A percentile compares a stretch with the other conserved stretches of the same genome.
These are phyloP conservation scores for Carex cristatella DNA, from an alignment of 176 grass and related monocot species.

Conservation along the genomic window DNA sequence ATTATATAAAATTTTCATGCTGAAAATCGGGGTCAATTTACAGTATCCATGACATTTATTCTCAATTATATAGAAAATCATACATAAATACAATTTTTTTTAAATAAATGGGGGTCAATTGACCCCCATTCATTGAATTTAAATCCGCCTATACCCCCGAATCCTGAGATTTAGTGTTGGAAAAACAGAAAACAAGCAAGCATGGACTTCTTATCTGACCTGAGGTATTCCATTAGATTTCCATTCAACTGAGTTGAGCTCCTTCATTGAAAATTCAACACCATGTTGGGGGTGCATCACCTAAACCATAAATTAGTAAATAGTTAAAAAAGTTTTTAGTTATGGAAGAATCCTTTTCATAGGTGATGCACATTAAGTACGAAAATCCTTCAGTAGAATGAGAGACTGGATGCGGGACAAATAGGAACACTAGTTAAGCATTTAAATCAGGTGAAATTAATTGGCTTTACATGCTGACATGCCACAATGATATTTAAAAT, in stretches of 20 bases:
- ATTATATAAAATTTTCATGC: no score
- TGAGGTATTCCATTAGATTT: slow-evolving; percentile 64
- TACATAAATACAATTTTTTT: no score
- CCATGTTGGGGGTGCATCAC: slow-evolving; percentile 49
- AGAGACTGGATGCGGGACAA: not conserved
- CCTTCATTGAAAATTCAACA: slow-evolving; percentile 54
- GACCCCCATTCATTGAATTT: no score
- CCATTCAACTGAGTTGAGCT: slow-evolving; percentile 57
- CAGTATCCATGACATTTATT: no score
- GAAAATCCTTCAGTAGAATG: not conserved
- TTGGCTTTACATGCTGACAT: not conserved
- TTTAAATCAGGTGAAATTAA: not conserved
- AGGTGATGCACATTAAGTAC: not conserved
- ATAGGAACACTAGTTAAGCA: not conserved
- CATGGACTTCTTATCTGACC: slow-evolving; percentile 32
- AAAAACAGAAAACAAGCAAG: not conserved
- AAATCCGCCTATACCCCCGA: no score
- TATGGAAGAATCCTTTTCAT: not conserved
- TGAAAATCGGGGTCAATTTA: no score
- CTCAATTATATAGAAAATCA: no score
- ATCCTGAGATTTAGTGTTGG: not conserved
- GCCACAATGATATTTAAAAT: not conserved
- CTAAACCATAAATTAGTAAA: slow-evolving; percentile 18
- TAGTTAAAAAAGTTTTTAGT: not conserved
- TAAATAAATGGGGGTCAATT: no score